These are phyloP conservation scores for Globisporangium emineosum DNA, from an alignment of 352 stramenopile genomes.

Conservation along the genomic window DNA sequence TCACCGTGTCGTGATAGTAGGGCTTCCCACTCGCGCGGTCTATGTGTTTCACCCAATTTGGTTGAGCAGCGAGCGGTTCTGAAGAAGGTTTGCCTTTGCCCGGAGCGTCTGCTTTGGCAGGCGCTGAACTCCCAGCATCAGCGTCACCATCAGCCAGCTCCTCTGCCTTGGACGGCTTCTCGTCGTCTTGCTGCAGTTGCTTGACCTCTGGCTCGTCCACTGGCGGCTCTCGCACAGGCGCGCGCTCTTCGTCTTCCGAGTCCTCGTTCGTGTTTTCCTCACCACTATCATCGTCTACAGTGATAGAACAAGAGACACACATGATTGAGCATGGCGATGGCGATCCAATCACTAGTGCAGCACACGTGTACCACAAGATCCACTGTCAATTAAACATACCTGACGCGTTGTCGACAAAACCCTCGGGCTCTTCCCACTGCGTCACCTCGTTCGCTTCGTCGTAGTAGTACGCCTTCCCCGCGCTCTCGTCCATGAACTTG, in stretches of 20 bases:
- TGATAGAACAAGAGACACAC: conserved; percentile 1
- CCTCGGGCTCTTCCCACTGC: conserved; percentile 71
- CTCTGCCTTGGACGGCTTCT: conserved; percentile 8
- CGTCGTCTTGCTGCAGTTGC: neutral
- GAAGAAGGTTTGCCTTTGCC: neutral
- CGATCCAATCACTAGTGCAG: neutral
- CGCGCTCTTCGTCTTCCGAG: conserved; percentile 20
- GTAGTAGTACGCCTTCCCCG: conserved; percentile 64
- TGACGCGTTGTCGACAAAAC: conserved; percentile 25
- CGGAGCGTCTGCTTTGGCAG: neutral
- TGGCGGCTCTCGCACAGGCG: neutral
- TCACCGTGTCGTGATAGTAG: conserved; percentile 71
- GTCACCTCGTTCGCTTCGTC: conserved; percentile 67
- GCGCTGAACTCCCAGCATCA: neutral
- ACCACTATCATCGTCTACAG: conserved; percentile 6
- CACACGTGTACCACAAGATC: neutral
- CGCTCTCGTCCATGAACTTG: conserved; percentile 60
- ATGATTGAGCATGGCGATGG: neutral
- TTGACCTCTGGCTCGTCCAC: neutral
- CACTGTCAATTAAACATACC: conserved; percentile 12
- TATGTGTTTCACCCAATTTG: conserved; percentile 72
- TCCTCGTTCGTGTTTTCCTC: conserved; percentile 23
- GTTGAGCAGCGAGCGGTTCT: neutral
- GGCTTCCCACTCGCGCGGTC: conserved; percentile 61
- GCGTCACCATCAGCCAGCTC: neutral